Evolutionary conservation across 495 filamentous ascomycete genomes (phyloP), one percentile per base, ranked within the genome.

Genomic region (Bombardia bombarda): DNA sequence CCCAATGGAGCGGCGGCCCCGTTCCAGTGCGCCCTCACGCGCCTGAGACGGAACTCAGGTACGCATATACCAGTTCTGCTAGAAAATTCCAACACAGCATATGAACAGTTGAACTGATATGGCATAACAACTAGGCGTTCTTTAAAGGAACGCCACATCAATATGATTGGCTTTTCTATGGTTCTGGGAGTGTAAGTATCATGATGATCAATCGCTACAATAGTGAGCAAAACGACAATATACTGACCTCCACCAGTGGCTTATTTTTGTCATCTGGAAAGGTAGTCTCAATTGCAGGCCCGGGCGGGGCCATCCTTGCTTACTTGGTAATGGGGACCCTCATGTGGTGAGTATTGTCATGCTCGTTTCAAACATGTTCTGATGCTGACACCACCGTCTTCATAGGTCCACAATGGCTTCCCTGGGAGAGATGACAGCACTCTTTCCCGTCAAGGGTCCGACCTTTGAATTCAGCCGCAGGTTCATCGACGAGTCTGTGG

Each of bases 391-490:
- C 3, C 4, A 37, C 17, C 17, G 8, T 20, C 18, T 2, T 16
- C 1, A 12, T 21, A 49, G 46, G 47, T 67, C 69, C 12, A 58
- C 70, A 13, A 52, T 64, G 19, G 62, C 58, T 9, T 57, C 50
- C 23, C 49, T 71, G 25, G 67, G 61, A 23, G 67, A 71, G 46
- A 67, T 67, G 61, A 66, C 66, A 5, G 66, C 66, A 0, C 46
- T 69, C 9, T 63, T 68, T 32, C 67, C 66, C 1, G 63, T 71
- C 32, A 65, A 60, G 36, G 66, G 66, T 4, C 58, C 66, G 3
- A 54, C 63, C 1, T 61, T 66, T 46, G 66, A 69, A 38, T 69
- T 69, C 49, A 46, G 58, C 6, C 48, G 63, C 7, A 49, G 66
- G 2, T 69, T 66, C 48, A 43, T 71, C 12, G 67, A 71, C 40